Conservation (phyloP, 495 filamentous ascomycete species). For the Polyplosphaeria fusca region DNA sequence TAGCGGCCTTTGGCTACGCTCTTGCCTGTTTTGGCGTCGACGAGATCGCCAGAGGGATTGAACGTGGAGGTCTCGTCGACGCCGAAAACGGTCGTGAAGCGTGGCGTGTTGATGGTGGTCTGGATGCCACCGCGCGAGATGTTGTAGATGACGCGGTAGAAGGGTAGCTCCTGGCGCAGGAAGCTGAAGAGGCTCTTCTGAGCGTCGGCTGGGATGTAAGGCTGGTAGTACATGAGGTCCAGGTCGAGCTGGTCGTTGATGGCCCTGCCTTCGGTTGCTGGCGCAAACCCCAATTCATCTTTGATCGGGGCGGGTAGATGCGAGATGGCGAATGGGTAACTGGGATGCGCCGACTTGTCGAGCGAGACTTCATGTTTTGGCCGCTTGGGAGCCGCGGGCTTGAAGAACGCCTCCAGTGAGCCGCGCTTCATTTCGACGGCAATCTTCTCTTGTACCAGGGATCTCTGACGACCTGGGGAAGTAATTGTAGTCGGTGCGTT, state of each 20-base stretch:
- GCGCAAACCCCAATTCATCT: slow-evolving; percentile 41
- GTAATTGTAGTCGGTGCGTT: no score
- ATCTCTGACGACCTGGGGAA: no score
- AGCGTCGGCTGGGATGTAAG: slow-evolving; percentile 54
- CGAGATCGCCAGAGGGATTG: slow-evolving; percentile 40
- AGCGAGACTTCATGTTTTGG: slow-evolving; percentile 9
- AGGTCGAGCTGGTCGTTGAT: slow-evolving; percentile 64
- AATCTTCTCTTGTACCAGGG: no score
- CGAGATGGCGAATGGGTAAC: slow-evolving; percentile 62
- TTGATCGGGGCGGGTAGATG: slow-evolving; percentile 50
- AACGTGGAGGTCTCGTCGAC: slow-evolving; percentile 55
- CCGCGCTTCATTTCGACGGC: slow-evolving; percentile 19
- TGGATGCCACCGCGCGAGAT: slow-evolving; percentile 58
- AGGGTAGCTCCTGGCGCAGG: slow-evolving; percentile 60
- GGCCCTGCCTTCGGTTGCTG: slow-evolving; percentile 39
- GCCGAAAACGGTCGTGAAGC: slow-evolving; percentile 70
- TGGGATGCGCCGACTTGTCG: slow-evolving; percentile 47
- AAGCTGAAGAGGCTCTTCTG: slow-evolving; percentile 61
- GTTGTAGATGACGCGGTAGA: slow-evolving; percentile 69
- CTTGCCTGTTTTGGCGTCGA: slow-evolving; percentile 48
- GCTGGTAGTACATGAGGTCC: slow-evolving; percentile 65
- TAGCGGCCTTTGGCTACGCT: slow-evolving; percentile 50
- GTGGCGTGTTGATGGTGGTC: slow-evolving; percentile 63
- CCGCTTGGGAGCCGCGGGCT: slow-evolving; percentile 15
- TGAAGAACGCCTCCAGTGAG: slow-evolving; percentile 20